Evolutionary conservation across 345 rosid species (phyloP).

Genomic region (Cardamine resedifolia): DNA sequence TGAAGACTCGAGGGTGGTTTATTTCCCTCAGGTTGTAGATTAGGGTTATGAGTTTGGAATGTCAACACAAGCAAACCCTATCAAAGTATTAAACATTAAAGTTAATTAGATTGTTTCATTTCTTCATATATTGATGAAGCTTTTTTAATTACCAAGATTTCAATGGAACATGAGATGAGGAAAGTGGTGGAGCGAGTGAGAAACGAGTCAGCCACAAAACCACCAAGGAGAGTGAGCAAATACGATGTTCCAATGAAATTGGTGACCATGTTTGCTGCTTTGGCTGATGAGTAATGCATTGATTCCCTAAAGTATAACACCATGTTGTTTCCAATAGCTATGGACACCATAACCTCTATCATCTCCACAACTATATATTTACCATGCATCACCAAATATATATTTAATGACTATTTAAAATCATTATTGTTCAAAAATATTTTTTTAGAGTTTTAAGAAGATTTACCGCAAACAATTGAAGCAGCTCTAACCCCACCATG

Average conservation of each 20-base stretch:
- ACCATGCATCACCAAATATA: not conserved
- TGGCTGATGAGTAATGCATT: conserved; percentile 53
- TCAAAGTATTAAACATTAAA: not conserved
- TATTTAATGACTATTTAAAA: not conserved
- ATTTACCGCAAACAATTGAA: conserved; percentile 40
- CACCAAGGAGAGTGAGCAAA: conserved; percentile 54
- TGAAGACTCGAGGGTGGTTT: conserved; percentile 37
- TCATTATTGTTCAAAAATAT: not conserved
- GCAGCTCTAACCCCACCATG: conserved; percentile 53
- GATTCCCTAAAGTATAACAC: conserved; percentile 44
- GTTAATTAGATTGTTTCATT: not conserved
- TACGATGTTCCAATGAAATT: conserved; percentile 61
- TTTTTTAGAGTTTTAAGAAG: not conserved
- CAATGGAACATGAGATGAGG: conserved; percentile 38
- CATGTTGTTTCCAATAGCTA: conserved; percentile 46
- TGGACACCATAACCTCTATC: conserved; percentile 55
- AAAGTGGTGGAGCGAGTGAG: conserved; percentile 49
- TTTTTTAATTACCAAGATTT: conserved; percentile 43
- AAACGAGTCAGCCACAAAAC: conserved; percentile 52
- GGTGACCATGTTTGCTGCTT: conserved; percentile 56
- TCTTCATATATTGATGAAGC: not conserved
- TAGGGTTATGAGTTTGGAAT: conserved; percentile 45
- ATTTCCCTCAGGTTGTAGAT: conserved; percentile 37
- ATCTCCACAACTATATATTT: conserved; percentile 46
- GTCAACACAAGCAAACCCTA: conserved; percentile 54